phyloP scores from a whole-genome alignment of 805 yeast genomes.

The Hanseniaspora hatyaiensis region DNA sequence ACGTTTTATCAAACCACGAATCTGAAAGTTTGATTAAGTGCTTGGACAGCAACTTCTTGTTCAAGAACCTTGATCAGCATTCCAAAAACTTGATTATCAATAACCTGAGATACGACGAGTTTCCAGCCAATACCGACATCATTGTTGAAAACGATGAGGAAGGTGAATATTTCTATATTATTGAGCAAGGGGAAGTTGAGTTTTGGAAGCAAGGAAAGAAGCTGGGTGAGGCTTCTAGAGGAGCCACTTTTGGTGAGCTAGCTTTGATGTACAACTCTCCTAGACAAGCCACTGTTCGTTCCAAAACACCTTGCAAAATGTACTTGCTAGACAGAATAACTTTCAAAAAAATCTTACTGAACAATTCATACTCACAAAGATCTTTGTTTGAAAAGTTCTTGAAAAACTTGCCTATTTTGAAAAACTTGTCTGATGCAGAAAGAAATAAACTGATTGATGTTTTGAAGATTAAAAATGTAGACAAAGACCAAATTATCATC shows the following conservation, averaged over 20 bases:
- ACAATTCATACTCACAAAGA: conserved; percentile 83
- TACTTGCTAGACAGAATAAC: conserved; percentile 94
- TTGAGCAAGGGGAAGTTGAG: conserved; percentile 76
- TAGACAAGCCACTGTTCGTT: conserved; percentile 87
- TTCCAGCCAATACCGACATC: conserved; percentile 48
- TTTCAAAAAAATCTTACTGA: conserved; percentile 80
- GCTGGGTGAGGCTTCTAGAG: conserved; percentile 68
- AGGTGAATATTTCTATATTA: conserved; percentile 82
- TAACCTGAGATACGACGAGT: conserved; percentile 68
- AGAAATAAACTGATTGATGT: conserved; percentile 92
- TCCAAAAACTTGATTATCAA: conserved; percentile 65
- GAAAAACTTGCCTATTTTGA: conserved; percentile 72
- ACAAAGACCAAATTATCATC: conserved; percentile 62
- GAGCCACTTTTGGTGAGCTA: conserved; percentile 89
- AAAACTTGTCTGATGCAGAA: conserved; percentile 62
- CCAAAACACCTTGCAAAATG: conserved; percentile 56
- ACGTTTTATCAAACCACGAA: conserved; percentile 52
- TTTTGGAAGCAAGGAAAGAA: conserved; percentile 54
- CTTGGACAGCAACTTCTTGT: conserved; percentile 72
- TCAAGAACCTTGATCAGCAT: conserved; percentile 68
- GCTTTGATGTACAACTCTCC: conserved; percentile 97
- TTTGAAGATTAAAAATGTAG: conserved; percentile 61
- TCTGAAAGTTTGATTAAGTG: conserved; percentile 54
- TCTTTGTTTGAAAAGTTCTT: conserved; percentile 80
- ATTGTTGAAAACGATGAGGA: conserved; percentile 79